Evolutionary conservation across 257 asterid species (phyloP).

Genomic region (Craterostigma plantagineum): DNA sequence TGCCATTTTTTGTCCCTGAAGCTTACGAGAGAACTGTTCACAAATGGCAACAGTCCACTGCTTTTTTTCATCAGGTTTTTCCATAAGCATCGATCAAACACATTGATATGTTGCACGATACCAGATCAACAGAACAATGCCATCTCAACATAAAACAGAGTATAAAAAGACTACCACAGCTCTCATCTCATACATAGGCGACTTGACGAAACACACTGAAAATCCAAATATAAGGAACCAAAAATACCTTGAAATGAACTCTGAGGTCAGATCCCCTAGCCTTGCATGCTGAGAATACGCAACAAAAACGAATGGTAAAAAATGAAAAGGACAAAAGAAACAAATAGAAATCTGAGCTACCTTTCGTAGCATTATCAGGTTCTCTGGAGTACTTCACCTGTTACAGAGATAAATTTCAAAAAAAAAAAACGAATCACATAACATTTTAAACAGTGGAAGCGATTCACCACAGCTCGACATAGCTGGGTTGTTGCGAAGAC

Average conservation of each 20-base stretch:
- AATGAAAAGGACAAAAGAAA: background rate
- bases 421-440: too few species aligned
- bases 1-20: slow-evolving; percentile 29
- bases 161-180: background rate
- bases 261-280: slow-evolving; percentile 40
- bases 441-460: too few species aligned
- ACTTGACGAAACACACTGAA: background rate
- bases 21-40: slow-evolving; percentile 35
- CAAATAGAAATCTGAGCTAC: slow-evolving; percentile 5
- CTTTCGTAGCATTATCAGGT: slow-evolving; percentile 26
- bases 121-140: background rate
- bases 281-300: slow-evolving; percentile 32
- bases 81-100: too few species aligned
- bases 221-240: too few species aligned
- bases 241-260: slow-evolving; percentile 38
- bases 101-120: background rate
- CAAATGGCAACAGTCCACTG: slow-evolving; percentile 35
- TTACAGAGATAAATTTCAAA: background rate
- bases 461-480: too few species aligned
- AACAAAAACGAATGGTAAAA: background rate
- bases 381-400: slow-evolving; percentile 37
- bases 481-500: too few species aligned
- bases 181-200: background rate
- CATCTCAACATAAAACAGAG: background rate
- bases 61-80: slow-evolving; percentile 36